phyloP scores from a whole-genome alignment of 2,329 filamentous ascomycete species.

The Colletotrichum sp. region DNA sequence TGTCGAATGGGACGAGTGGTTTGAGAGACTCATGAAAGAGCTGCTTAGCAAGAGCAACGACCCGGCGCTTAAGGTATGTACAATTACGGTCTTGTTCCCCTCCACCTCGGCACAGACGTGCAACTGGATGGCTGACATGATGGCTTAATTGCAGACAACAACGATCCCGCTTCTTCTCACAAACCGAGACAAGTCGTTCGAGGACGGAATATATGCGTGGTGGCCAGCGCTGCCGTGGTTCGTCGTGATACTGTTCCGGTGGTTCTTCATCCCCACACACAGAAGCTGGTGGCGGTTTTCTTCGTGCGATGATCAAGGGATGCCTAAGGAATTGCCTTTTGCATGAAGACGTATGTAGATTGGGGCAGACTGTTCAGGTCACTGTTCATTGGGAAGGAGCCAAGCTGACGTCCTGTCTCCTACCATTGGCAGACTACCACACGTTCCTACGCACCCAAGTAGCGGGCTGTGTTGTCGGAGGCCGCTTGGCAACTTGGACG shows the following conservation, averaged over 20 bases:
- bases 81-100: not conserved
- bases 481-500: not conserved
- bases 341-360: conserved; percentile 23
- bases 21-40: conserved; percentile 22
- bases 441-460: not conserved
- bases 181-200: conserved; percentile 30
- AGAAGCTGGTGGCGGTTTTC: conserved; percentile 42
- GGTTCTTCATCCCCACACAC: conserved; percentile 36
- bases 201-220: conserved; percentile 23
- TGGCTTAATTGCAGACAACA: not conserved
- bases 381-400: not conserved
- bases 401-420: not conserved
- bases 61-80: conserved; percentile 24
- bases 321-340: conserved; percentile 39
- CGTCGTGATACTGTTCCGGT: conserved; percentile 32
- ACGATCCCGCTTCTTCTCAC: conserved; percentile 25
- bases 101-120: not conserved
- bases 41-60: conserved; percentile 23
- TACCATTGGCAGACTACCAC: not conserved
- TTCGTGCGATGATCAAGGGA: conserved; percentile 31
- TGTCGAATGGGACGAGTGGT: conserved; percentile 38
- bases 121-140: not conserved
- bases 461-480: not conserved
- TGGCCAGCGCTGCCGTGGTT: conserved; percentile 33
- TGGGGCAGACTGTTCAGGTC: not conserved